Percentiles rank a stretch among this genome's conserved stretches.
These are phyloP conservation scores for Canavalia gladiata DNA, from an alignment of 306 rosid species.

Conservation along the genomic window DNA sequence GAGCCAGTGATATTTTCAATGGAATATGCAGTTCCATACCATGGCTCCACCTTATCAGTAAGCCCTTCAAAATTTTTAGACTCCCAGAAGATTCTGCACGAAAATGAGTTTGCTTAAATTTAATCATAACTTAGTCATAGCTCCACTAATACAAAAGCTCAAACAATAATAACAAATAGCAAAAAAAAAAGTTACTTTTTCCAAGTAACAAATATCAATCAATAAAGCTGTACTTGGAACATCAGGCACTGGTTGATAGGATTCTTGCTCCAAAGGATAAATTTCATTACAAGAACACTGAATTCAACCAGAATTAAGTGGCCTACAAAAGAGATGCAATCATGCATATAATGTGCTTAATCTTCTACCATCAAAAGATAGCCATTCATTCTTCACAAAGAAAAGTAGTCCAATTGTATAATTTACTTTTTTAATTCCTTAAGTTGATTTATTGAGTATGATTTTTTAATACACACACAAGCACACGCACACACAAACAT, in stretches of 20 bases:
- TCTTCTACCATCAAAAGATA: slow-evolving; percentile 30
- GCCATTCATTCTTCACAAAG: slow-evolving; percentile 32
- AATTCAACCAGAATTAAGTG: slow-evolving; percentile 13
- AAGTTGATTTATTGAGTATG: neutral
- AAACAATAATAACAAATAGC: slow-evolving; percentile 23
- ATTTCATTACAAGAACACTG: slow-evolving; percentile 3
- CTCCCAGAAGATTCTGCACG: slow-evolving; percentile 90
- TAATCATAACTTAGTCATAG: slow-evolving; percentile 23
- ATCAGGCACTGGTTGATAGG: slow-evolving; percentile 25
- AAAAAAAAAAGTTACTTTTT: neutral
- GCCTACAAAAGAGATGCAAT: slow-evolving; percentile 6
- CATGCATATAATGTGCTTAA: slow-evolving; percentile 16
- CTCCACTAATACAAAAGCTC: slow-evolving; percentile 20
- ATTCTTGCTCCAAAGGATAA: slow-evolving; percentile 21
- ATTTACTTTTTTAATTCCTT: slow-evolving; percentile 3
- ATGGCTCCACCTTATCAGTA: slow-evolving; percentile 82
- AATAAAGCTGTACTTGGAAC: slow-evolving; percentile 37
- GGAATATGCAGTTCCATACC: slow-evolving; percentile 94
- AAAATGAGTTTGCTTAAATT: slow-evolving; percentile 39
- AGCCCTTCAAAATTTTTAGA: slow-evolving; percentile 81
- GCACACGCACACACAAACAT: too few species aligned
- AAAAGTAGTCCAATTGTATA: neutral
- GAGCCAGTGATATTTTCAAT: slow-evolving; percentile 69
- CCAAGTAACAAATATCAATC: slow-evolving; percentile 15
- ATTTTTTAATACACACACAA: too few species aligned